Evolutionary conservation across 176 grass and related monocot genomes (phyloP), one percentile per base, ranked within the genome.

Genomic region (Carex cristatella): DNA sequence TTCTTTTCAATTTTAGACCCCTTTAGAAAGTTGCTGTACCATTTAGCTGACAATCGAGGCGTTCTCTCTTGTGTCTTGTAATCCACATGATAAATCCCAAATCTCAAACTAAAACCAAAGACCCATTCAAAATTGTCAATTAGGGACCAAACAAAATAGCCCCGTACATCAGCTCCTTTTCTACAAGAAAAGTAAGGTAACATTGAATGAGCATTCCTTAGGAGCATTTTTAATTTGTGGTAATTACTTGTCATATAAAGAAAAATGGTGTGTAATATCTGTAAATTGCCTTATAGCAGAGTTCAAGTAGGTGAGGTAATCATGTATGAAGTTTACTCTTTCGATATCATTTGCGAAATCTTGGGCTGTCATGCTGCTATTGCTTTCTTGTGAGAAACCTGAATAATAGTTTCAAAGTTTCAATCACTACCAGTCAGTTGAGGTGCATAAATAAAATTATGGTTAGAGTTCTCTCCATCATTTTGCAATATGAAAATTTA

Each of bases 131-230:
- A 95, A 85, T 88, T 69, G 14, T 95, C 94, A 0, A 95, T 35
- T 6, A 95, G 51, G 61, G 94, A 82, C 94, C 94, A 95, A 44
- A 91, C 28, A 57, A 95, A 95, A 79, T 95, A 95, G 0, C 91
- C 94, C 27, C 85, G 86, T 13, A 95, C 85, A 42, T 93, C 87
- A 56, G 86, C 94, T 86, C 94, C 89, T 83, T 91, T 87, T 76
- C 94, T 95, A 32, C 9, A 88, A 68, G 31, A 63, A 74, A 13
- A 61, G 23, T 31, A 14, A 38, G 10, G 44, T 11, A 83, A 0
- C 13, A 51, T 31, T 33, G 28, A 53, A 64, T 83, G 51, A 35
- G 3, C 28, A 69, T 32, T 19, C 58, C 4, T 42, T n/a, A 18
- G 13, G 33, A 58, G 33, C 3, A 74, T 19, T 51, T 72, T 56